Evolutionary conservation across 2,329 filamentous ascomycete genomes (phyloP).

Genomic region (Alternaria arbusti): DNA sequence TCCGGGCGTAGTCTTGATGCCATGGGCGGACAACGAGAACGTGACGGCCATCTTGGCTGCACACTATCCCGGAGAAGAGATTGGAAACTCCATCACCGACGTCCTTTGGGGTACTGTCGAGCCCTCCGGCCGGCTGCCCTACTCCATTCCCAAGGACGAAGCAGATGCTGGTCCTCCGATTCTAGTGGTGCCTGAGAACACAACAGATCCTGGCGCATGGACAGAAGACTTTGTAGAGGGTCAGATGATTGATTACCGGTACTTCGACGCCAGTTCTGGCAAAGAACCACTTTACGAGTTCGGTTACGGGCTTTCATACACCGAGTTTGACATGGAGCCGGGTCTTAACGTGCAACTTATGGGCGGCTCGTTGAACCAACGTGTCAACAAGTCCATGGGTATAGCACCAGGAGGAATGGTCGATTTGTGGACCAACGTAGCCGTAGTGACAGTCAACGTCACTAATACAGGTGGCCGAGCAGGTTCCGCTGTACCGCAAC

Average conservation of each 20-base stretch:
- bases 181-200: conserved; percentile 33
- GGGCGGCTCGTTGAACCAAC: neutral
- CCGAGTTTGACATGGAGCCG: conserved; percentile 38
- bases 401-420: neutral
- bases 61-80: conserved; percentile 50
- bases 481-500: neutral
- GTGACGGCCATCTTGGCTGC: conserved; percentile 51
- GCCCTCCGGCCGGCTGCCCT: conserved; percentile 80
- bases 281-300: conserved; percentile 41
- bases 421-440: neutral
- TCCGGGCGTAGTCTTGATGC: conserved; percentile 48
- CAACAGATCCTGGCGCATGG: conserved; percentile 49
- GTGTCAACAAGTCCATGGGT: neutral
- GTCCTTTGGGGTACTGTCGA: conserved; percentile 76
- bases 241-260: conserved; percentile 61
- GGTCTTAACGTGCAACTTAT: neutral
- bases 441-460: neutral
- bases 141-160: conserved; percentile 76
- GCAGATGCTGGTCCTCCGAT: conserved; percentile 65
- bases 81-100: conserved; percentile 48
- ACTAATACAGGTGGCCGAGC: neutral
- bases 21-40: conserved; percentile 50
- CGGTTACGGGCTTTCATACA: conserved; percentile 49
- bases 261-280: conserved; percentile 53
- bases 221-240: conserved; percentile 61